A percentile compares a stretch with the other conserved stretches of the same genome.
phyloP scores from a whole-genome alignment of 2,329 filamentous ascomycete species.

The Sporothrix protearum region DNA sequence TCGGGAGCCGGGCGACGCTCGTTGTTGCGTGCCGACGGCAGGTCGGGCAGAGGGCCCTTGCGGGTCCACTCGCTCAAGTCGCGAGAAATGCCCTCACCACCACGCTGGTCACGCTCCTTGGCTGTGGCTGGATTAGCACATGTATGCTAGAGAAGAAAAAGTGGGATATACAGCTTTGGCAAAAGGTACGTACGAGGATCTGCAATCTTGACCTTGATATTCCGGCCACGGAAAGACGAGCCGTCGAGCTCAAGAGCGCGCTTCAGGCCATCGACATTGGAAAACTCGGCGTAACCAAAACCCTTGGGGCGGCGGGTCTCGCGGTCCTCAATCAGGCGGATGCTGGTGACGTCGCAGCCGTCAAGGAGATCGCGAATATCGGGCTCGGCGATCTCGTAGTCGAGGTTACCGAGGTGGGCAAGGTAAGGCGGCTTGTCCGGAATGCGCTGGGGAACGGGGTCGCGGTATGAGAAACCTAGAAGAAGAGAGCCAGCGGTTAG shows the following conservation, averaged over 20 bases:
- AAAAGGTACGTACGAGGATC: slow-evolving; percentile 79
- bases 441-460: slow-evolving; percentile 68
- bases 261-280: slow-evolving; percentile 81
- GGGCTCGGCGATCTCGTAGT: slow-evolving; percentile 83
- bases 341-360: slow-evolving; percentile 79
- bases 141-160: not conserved
- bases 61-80: slow-evolving; percentile 90
- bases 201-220: slow-evolving; percentile 89
- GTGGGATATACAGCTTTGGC: not conserved
- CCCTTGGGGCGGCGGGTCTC: slow-evolving; percentile 92
- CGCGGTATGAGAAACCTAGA: slow-evolving; percentile 46
- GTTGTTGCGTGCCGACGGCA: slow-evolving; percentile 37
- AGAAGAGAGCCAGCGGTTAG: not conserved
- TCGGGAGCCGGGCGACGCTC: slow-evolving; percentile 49
- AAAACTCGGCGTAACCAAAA: slow-evolving; percentile 96
- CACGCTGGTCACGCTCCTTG: slow-evolving; percentile 69
- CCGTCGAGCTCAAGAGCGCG: slow-evolving; percentile 82
- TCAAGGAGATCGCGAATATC: slow-evolving; percentile 83
- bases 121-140: slow-evolving; percentile 49
- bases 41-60: slow-evolving; percentile 65
- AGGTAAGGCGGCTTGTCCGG: slow-evolving; percentile 93
- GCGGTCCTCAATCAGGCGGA: slow-evolving; percentile 96
- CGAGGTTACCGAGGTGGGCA: slow-evolving; percentile 92
- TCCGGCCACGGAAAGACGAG: slow-evolving; percentile 77
- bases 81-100: slow-evolving; percentile 64